Conservation (phyloP, 768 basidiomycete genomes). For the Trametes sanguinea region DNA sequence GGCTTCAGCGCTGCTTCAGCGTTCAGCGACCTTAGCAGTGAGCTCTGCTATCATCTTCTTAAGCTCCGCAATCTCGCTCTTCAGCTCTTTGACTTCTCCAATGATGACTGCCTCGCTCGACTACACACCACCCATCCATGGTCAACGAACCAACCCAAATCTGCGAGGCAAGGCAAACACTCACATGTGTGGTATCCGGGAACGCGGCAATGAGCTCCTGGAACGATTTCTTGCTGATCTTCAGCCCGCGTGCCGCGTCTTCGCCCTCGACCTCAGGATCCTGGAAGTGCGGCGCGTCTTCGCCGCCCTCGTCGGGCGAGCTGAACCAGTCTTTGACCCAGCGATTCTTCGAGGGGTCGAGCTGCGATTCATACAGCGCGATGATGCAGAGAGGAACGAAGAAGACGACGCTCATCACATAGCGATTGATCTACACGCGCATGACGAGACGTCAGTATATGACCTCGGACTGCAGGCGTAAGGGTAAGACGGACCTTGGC, state of each 20-base stretch:
- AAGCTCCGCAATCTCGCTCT: slow-evolving; percentile 42
- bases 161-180: slow-evolving; percentile 24
- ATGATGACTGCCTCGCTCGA: slow-evolving; percentile 71
- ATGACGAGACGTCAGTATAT: too few species aligned
- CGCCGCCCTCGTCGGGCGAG: slow-evolving; percentile 57
- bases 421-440: slow-evolving; percentile 62
- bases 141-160: background rate
- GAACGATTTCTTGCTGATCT: slow-evolving; percentile 73
- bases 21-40: slow-evolving; percentile 10
- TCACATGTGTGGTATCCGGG: slow-evolving; percentile 71
- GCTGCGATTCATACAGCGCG: slow-evolving; percentile 72
- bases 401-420: slow-evolving; percentile 80
- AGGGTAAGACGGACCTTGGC: slow-evolving; percentile 44
- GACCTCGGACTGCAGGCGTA: too few species aligned
- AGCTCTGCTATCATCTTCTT: slow-evolving; percentile 37
- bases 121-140: slow-evolving; percentile 38
- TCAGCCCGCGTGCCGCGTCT: slow-evolving; percentile 52
- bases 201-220: slow-evolving; percentile 68
- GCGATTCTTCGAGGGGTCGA: slow-evolving; percentile 47
- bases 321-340: slow-evolving; percentile 75
- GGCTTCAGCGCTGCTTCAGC: background rate
- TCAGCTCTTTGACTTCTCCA: slow-evolving; percentile 61
- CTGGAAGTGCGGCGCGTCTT: slow-evolving; percentile 51
- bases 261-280: slow-evolving; percentile 64
- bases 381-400: slow-evolving; percentile 75